Percentiles rank a stretch among this genome's conserved stretches.
Conservation (phyloP, 75 land plant species). For the Chamaecyparis obtusa region DNA sequence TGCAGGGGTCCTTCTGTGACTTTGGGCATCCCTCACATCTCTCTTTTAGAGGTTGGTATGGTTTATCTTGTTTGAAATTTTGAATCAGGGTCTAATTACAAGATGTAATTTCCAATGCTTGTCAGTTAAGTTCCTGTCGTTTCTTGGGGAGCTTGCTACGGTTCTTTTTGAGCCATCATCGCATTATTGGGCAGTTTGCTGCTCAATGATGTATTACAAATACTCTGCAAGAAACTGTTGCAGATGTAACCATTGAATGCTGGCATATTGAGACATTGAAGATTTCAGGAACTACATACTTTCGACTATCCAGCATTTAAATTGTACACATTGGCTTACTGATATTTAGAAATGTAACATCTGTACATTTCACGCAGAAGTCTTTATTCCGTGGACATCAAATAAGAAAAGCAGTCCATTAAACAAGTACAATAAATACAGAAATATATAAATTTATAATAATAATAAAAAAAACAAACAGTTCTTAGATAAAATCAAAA, state of each 20-base stretch:
- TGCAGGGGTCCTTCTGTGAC: constrained; percentile 48
- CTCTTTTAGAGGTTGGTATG: constrained; percentile 59
- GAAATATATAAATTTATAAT: too few relatives aligned
- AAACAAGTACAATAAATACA: too few relatives aligned
- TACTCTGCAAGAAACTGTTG: neutral
- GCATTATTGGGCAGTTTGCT: neutral
- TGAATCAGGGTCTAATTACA: neutral
- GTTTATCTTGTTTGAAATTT: constrained; percentile 34
- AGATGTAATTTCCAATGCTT: neutral
- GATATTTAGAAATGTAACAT: too few relatives aligned
- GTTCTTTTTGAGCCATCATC: neutral
- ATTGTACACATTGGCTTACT: neutral
- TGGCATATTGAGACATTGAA: neutral
- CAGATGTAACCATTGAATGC: neutral
- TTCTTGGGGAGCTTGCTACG: neutral
- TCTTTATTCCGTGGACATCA: too few relatives aligned
- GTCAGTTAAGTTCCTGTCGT: neutral
- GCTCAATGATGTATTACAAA: neutral
- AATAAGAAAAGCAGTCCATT: too few relatives aligned
- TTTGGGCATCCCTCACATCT: constrained; percentile 41
- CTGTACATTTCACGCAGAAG: too few relatives aligned
- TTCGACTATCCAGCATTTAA: neutral
- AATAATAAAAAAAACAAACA: too few relatives aligned
- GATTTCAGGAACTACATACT: neutral
- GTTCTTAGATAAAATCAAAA: too few relatives aligned